Conservation (phyloP, 1,284 basidiomycete genomes). For the Irpex rosettiformis region DNA sequence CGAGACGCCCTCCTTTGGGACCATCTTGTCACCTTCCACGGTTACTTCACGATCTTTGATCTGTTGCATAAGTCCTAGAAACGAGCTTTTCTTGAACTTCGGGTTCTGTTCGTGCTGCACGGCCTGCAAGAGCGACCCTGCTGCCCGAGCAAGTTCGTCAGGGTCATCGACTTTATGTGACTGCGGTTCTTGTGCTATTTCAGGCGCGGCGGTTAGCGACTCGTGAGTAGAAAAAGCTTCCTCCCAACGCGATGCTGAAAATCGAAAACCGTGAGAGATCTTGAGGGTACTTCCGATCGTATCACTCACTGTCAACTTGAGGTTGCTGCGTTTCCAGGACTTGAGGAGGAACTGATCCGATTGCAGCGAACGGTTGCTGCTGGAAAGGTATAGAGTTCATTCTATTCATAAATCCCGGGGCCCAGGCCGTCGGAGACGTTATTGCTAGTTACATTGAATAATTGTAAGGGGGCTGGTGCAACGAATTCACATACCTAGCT, state of each 20-base stretch:
- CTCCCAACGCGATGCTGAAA: conserved; percentile 48
- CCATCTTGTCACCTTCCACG: conserved; percentile 80
- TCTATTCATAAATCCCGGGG: neutral
- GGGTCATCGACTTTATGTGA: conserved; percentile 24
- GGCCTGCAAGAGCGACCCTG: conserved; percentile 67
- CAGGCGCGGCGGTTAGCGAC: conserved; percentile 23
- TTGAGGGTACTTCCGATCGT: neutral
- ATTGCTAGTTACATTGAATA: neutral
- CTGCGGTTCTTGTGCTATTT: conserved; percentile 11
- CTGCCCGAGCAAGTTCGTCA: conserved; percentile 76
- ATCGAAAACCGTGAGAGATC: neutral
- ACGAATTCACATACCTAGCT: neutral
- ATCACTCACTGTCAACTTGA: conserved; percentile 32
- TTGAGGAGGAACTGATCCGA: neutral
- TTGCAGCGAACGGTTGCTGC: neutral
- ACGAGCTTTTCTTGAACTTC: conserved; percentile 88
- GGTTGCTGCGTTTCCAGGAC: neutral
- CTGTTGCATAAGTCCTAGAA: conserved; percentile 85
- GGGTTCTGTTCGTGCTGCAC: conserved; percentile 71
- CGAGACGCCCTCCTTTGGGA: conserved; percentile 42
- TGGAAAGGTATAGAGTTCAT: neutral
- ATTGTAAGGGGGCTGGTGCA: neutral
- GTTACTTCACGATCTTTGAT: conserved; percentile 82
- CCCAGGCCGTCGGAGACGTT: neutral
- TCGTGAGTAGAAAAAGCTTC: conserved; percentile 61